Evolutionary conservation across 2,329 filamentous ascomycete genomes (phyloP), one percentile per base, ranked within the genome.

Genomic region (Rutstroemia sp.): DNA sequence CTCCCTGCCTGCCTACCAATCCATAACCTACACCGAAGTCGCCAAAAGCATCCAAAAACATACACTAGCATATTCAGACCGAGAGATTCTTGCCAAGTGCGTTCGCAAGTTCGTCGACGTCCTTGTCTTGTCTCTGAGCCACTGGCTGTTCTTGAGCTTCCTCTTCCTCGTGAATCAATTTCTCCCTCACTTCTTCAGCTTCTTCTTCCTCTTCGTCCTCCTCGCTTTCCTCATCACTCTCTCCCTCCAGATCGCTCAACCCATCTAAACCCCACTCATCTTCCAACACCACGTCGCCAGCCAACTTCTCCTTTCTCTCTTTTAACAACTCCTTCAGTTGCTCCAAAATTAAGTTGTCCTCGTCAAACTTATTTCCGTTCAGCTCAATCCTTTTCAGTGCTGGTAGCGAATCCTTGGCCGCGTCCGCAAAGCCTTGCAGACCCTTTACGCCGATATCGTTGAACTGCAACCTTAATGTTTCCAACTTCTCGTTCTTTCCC

Each of bases 361-460:
- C 92, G 8, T 81, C 77, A 65, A 99, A 96, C 69, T 90, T 94
- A 76, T 99, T 99, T 51, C 94, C 94, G 70, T 99, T 97, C 63
- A 99, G 76, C 74, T 97, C 94, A 50, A 99, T 82, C 66, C 92
- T 86, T 74, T 86, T 87, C 63, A 99, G 75, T 12, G 81, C 80
- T 1, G 90, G 91, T 8, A 99, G 79, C 2, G 79, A 78, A 8
- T 79, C 75, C 65, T 83, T 82, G 4, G 84, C 84, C 2, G 88
- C 89, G 19, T 80, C 75, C 3, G 86, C 80, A 54, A 99, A 78
- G 2, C 78, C 80, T 68, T 88, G 84, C 50, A 97, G 72, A 17
- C 87, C 88, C 57, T 83, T 79, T 0, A 85, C 77, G 42, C 88
- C 91, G 68, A 99, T 94, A 63, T 99, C 94, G 74, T 97, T 97